Evolutionary conservation across 2,329 filamentous ascomycete species (phyloP), one percentile per base, ranked within the genome.

Genomic region (Clathrospora elynae): DNA sequence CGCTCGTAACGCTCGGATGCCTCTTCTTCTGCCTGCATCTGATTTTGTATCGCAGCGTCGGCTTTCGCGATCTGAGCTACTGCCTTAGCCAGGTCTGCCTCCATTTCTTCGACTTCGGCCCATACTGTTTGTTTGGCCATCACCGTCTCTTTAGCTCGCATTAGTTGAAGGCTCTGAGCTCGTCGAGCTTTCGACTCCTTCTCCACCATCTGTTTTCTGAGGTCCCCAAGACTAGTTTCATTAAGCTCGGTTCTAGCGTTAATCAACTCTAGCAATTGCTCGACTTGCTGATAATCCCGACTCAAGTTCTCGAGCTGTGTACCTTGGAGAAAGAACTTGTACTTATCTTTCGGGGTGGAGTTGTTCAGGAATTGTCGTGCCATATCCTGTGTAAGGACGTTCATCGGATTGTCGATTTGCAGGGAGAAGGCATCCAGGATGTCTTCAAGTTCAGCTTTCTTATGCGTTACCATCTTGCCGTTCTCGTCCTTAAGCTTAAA

Each of bases 381-480:
- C 70, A 91, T 90, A 66, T 99, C 93, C 69, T 99, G 93, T 1
- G 91, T 96, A 12, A 99, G 78, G 5, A 97, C 88, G 46, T 95
- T 97, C 75, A 99, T 85, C 0, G 93, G 93, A 58, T 99, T 99
- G 64, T 97, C 92, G 43, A 99, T 90, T 67, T 97, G 92, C 28
- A 99, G 76, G 28, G 87, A 88, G 66, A 90, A 97, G 66, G 89
- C 95, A 67, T 99, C 93, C 28, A 90, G 85, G 33, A 99, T 92
- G 54, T 96, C 88, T 55, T 96, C 91, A 6, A 99, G 80, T 55
- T 96, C 92, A 6, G 81, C 77, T 65, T 88, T 93, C 70, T 90
- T 95, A 6, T 80, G 88, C 0, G 90, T 95, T 33, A 96, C 80
- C 16, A 85, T 76, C 40, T 81, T 83, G 14, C 83, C 86, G 7